phyloP scores from a whole-genome alignment of 768 basidiomycete genomes.

The Chalciporus sphaerocephalus region DNA sequence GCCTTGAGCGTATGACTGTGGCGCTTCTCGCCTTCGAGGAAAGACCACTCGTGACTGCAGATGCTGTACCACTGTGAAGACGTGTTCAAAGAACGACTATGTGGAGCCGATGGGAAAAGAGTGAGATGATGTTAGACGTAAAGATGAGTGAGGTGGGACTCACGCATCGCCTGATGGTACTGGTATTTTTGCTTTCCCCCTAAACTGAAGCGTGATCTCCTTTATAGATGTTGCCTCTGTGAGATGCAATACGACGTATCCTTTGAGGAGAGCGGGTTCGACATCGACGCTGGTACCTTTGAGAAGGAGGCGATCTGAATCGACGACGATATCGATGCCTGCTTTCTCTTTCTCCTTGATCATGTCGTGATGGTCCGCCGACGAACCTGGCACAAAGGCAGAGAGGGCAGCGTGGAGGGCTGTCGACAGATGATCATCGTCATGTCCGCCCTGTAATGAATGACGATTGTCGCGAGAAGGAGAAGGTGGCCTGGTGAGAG shows the following conservation, averaged over 20 bases:
- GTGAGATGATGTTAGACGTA: conserved; percentile 5
- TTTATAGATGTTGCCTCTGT: conserved; percentile 79
- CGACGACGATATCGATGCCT: conserved; percentile 73
- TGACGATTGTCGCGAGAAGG: conserved; percentile 24
- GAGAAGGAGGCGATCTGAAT: conserved; percentile 64
- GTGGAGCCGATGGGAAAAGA: conserved; percentile 1
- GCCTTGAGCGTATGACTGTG: conserved; percentile 89
- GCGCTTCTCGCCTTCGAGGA: conserved; percentile 77
- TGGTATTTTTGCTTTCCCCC: conserved; percentile 77
- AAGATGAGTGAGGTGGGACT: conserved; percentile 26
- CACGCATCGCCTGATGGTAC: conserved; percentile 54
- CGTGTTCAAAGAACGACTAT: conserved; percentile 18
- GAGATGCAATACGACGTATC: conserved; percentile 75
- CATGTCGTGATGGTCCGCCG: conserved; percentile 36
- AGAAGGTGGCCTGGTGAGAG: conserved; percentile 33
- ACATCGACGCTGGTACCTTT: conserved; percentile 80
- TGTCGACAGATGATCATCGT: conserved; percentile 34
- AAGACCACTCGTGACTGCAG: conserved; percentile 87
- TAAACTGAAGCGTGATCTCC: conserved; percentile 79
- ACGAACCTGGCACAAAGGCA: conserved; percentile 22
- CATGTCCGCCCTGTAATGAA: conserved; percentile 22
- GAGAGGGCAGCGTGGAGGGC: conserved; percentile 39
- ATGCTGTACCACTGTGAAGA: conserved; percentile 55
- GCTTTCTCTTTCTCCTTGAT: conserved; percentile 44
- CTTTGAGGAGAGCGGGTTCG: conserved; percentile 76